These are phyloP conservation scores for Friedmanniomyces endolithicus DNA, from an alignment of 495 filamentous ascomycete species.

Conservation along the genomic window DNA sequence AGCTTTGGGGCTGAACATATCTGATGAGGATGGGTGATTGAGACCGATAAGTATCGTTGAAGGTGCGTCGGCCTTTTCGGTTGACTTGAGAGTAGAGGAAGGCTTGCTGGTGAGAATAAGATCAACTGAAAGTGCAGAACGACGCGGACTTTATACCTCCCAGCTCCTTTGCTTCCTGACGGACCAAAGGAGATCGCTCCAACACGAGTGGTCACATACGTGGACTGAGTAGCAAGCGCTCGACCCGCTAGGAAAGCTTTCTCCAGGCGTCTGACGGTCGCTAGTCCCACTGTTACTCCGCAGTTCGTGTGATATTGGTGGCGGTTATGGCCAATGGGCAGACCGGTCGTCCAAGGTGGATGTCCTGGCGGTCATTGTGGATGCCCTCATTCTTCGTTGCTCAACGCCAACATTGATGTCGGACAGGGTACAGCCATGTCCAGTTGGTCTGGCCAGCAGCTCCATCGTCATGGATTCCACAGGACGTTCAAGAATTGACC, in stretches of 20 bases:
- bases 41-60: background rate
- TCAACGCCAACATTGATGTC: background rate
- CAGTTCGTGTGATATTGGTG: background rate
- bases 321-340: background rate
- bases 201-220: background rate
- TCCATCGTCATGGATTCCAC: background rate
- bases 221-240: background rate
- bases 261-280: background rate
- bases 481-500: background rate
- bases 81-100: background rate
- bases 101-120: background rate
- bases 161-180: background rate
- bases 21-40: background rate
- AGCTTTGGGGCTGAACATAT: slow-evolving; percentile 1
- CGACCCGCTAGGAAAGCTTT: background rate
- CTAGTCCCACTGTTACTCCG: background rate
- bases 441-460: background rate
- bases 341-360: background rate
- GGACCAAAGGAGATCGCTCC: background rate
- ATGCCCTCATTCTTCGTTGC: background rate
- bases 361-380: background rate
- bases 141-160: background rate
- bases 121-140: background rate
- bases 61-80: background rate
- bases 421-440: background rate